Percentiles rank a stretch among this genome's conserved stretches.
These are phyloP conservation scores for Penicillium corylophilum DNA, from an alignment of 2,329 filamentous ascomycete species.

Conservation along the genomic window DNA sequence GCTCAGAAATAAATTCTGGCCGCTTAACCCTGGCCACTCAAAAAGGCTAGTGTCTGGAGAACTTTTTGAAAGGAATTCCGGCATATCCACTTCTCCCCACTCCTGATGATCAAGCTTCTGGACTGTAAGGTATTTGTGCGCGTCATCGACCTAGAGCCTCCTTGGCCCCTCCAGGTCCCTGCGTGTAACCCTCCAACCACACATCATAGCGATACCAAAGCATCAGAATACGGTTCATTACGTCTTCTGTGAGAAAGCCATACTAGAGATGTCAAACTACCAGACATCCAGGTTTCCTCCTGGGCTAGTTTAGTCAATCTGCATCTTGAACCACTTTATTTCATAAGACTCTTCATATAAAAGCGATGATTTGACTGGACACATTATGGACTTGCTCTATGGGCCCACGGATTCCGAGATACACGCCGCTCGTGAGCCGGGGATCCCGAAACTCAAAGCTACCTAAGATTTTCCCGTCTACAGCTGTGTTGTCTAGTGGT, in stretches of 20 bases:
- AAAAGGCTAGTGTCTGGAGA: neutral
- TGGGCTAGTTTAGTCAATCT: no score
- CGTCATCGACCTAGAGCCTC: slow-evolving; percentile 18
- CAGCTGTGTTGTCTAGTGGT: neutral
- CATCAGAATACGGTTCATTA: neutral
- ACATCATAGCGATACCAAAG: neutral
- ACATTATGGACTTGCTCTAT: neutral
- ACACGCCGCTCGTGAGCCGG: slow-evolving; percentile 3
- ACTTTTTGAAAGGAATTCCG: neutral
- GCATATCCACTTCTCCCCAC: neutral
- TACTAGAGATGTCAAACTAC: neutral
- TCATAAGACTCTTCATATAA: neutral
- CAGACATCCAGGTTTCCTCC: neutral
- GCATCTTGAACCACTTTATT: neutral
- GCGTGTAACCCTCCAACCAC: slow-evolving; percentile 17
- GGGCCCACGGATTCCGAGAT: neutral
- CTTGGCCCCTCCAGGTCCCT: neutral
- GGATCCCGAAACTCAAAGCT: slow-evolving; percentile 11
- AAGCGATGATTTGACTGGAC: neutral
- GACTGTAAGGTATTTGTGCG: slow-evolving; percentile 11
- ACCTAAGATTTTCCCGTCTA: slow-evolving; percentile 2
- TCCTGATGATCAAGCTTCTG: neutral
- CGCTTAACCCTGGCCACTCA: neutral
- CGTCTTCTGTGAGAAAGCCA: neutral
- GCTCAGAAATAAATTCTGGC: neutral